Percentiles rank a stretch among this genome's conserved stretches.
phyloP scores from a whole-genome alignment of 352 stramenopile species.

The Poterioochromonas sp. region DNA sequence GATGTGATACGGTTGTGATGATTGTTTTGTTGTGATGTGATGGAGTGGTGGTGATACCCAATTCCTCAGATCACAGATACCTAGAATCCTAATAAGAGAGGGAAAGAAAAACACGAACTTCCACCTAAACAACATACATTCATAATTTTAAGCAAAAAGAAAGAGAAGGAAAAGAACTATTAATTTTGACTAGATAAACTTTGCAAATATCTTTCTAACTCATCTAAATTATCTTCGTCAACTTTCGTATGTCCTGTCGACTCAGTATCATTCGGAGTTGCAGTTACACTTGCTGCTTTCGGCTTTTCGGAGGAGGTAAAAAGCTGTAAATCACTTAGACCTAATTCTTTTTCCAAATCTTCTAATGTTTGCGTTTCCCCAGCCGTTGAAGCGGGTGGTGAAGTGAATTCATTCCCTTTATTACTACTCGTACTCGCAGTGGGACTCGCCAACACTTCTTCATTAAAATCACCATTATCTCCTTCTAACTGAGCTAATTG shows the following conservation, averaged over 20 bases:
- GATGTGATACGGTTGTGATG: too few relatives aligned
- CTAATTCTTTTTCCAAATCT: slow-evolving; percentile 26
- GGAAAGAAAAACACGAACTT: too few relatives aligned
- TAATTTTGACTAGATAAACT: slow-evolving; percentile 1
- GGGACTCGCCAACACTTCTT: not conserved
- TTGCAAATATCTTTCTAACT: slow-evolving; percentile 23
- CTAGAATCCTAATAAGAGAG: too few relatives aligned
- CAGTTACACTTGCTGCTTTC: not conserved
- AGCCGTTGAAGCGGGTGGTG: not conserved
- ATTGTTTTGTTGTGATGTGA: too few relatives aligned
- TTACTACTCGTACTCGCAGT: not conserved
- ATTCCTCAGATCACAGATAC: too few relatives aligned
- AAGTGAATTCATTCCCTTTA: not conserved
- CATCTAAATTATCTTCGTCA: slow-evolving; percentile 9
- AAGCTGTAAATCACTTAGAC: not conserved
- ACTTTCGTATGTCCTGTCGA: not conserved
- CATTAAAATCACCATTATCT: not conserved
- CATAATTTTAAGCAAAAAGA: too few relatives aligned
- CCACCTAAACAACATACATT: too few relatives aligned
- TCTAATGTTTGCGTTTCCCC: not conserved
- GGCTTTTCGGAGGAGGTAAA: not conserved
- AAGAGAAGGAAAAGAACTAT: too few relatives aligned
- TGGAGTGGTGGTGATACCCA: too few relatives aligned
- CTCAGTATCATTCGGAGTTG: not conserved
- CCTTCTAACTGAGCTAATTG: slow-evolving; percentile 7